Base-by-base conservation (phyloP, 139 green algal genomes). In the Nannochloris sp. region DNA sequence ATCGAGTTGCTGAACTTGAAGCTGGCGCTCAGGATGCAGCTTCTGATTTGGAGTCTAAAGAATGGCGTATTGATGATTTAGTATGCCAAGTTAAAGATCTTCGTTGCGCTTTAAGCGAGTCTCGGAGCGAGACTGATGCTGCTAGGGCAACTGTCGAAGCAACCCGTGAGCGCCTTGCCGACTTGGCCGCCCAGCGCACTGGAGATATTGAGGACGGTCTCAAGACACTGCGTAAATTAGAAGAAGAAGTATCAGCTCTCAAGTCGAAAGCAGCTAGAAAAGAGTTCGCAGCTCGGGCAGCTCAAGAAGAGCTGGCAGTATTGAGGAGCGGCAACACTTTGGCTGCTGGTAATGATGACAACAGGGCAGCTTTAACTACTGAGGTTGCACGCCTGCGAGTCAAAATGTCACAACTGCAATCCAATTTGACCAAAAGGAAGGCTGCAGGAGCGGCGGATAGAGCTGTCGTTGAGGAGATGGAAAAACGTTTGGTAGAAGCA, bases 31-130 rank as follows among this genome's bases (percentile, higher is more conserved):
- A 45, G 4, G 68, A 56, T 38, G 5, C 54, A 15, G 31, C 57
- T 36, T 37, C 38, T 30, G 59, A 60, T 39, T 51, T 72, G 42
- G 25, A 58, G 8, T 33, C 45, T 9, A 64, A 54, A 39, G 66
- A 73, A 3, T 73, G 66, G 66, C 55, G 57, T 27, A 68, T 73
- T 31, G 42, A 69, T 2, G 66, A 73, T 64, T 27, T 69, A 31
- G 25, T 27, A 6, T 55, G 14, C 15, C 36, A 44, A 19, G 30
- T 68, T 24, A 27, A n/a, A 30, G 60, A 61, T 45, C 47, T 69
- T 24, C 13, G 30, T 32, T 37, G 51, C 4, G 58, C 31, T 24
- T 29, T 19, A 32, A 30, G 34, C 9, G 9, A 12, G 9, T 9
- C 48, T 19, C 9, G 12, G 9, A 36, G 10, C 30, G 12, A 59